A percentile compares a stretch with the other conserved stretches of the same genome.
Evolutionary conservation across 192 early-diverging fungal genomes (phyloP).

Genomic region (Jimgerdemannia lactiflua): DNA sequence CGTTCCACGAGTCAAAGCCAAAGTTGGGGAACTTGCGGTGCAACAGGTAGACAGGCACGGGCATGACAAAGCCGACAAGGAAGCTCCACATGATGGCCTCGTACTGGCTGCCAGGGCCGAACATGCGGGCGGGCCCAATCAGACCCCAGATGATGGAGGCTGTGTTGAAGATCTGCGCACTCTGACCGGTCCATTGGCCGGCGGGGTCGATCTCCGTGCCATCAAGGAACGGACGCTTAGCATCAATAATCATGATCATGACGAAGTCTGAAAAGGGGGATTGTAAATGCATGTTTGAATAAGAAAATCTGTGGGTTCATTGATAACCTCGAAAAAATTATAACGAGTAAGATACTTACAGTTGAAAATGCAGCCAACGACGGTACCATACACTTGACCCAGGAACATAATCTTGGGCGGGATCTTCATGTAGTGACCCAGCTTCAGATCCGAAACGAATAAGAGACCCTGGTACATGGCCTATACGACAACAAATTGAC

Average conservation of each 20-base stretch:
- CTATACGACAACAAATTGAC: slow-evolving; percentile 1
- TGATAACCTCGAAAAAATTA: slow-evolving; percentile 33
- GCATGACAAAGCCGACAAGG: slow-evolving; percentile 45
- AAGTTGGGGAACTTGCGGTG: slow-evolving; percentile 43
- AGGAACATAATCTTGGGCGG: slow-evolving; percentile 55
- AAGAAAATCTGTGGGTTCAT: neutral
- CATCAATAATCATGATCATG: slow-evolving; percentile 24
- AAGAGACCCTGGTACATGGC: slow-evolving; percentile 42
- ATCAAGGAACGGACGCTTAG: slow-evolving; percentile 41
- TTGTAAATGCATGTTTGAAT: neutral
- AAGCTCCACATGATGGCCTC: slow-evolving; percentile 43
- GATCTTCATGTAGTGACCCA: slow-evolving; percentile 65
- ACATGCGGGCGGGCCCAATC: slow-evolving; percentile 53
- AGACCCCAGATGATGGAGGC: slow-evolving; percentile 66
- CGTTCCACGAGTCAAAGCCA: slow-evolving; percentile 37
- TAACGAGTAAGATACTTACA: neutral
- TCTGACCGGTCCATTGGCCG: slow-evolving; percentile 34
- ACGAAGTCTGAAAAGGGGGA: neutral
- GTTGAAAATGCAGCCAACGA: slow-evolving; percentile 39
- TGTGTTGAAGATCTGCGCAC: slow-evolving; percentile 40
- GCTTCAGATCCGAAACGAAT: slow-evolving; percentile 52
- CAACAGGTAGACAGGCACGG: slow-evolving; percentile 48
- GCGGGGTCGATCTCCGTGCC: slow-evolving; percentile 34
- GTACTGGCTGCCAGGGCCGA: slow-evolving; percentile 41
- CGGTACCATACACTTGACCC: slow-evolving; percentile 38